A percentile compares a stretch with the other conserved stretches of the same genome.
Evolutionary conservation across 768 basidiomycete species (phyloP).

Genomic region (Ephemerocybe angulata): DNA sequence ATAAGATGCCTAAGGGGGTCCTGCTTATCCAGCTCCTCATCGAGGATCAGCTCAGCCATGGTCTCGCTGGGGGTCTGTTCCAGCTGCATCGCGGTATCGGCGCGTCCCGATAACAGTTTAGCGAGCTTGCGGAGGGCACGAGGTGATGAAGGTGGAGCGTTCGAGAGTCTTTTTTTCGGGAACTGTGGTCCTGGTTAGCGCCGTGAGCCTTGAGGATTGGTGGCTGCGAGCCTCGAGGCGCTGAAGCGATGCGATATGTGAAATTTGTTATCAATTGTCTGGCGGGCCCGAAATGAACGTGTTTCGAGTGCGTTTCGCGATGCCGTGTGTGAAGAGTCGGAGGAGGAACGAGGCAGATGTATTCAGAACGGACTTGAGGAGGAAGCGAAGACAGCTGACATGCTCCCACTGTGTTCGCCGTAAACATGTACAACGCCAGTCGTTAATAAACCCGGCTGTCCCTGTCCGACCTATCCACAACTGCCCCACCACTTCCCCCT

Average conservation of each 20-base stretch:
- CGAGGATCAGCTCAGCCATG: conserved; percentile 35
- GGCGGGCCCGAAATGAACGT: conserved; percentile 6
- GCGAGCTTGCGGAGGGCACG: not conserved
- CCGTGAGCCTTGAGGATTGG: conserved; percentile 1
- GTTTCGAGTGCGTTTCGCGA: conserved; percentile 2
- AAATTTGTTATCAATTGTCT: conserved; percentile 6
- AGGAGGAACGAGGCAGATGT: not conserved
- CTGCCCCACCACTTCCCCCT: conserved; percentile 8
- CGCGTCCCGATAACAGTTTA: not conserved
- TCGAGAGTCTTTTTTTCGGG: not conserved
- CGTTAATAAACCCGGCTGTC: not conserved
- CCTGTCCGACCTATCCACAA: not conserved
- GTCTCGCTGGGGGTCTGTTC: not conserved
- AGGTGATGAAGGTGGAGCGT: not conserved
- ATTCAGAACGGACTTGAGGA: not conserved
- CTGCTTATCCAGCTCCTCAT: conserved; percentile 51
- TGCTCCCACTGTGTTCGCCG: not conserved
- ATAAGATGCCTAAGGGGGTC: conserved; percentile 64
- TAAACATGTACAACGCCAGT: conserved; percentile 32
- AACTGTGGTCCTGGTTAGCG: not conserved
- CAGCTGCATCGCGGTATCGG: not conserved
- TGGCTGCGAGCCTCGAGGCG: conserved; percentile 9
- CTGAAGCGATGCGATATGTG: not conserved
- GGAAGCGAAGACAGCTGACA: too few species aligned
- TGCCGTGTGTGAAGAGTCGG: not conserved